Percentiles rank a stretch among this genome's conserved stretches.
These are phyloP conservation scores for Daldinia sp. DNA, from an alignment of 2,329 filamentous ascomycete species.

Conservation along the genomic window DNA sequence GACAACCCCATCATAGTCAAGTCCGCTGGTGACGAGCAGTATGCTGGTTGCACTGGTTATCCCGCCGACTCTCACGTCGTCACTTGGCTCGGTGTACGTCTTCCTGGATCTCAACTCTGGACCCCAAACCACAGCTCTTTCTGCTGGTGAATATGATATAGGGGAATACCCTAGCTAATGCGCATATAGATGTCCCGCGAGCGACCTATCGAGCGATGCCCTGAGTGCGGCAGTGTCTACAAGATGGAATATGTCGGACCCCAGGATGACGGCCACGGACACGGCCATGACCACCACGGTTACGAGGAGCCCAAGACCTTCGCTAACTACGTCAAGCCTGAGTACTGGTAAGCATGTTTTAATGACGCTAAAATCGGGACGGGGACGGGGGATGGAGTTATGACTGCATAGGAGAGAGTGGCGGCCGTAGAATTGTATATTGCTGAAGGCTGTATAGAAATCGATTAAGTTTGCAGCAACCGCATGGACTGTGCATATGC, in stretches of 20 bases:
- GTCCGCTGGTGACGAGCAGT: slow-evolving; percentile 95
- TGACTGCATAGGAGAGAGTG: slow-evolving; percentile 27
- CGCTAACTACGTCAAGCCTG: slow-evolving; percentile 93
- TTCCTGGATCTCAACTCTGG: not conserved
- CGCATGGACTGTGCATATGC: slow-evolving; percentile 12
- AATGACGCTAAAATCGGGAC: slow-evolving; percentile 18
- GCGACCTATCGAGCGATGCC: slow-evolving; percentile 93
- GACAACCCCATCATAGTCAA: slow-evolving; percentile 91
- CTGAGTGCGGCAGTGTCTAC: slow-evolving; percentile 95
- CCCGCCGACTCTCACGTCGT: slow-evolving; percentile 93
- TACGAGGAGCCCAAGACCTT: slow-evolving; percentile 94
- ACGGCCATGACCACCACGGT: slow-evolving; percentile 67
- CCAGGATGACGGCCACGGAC: slow-evolving; percentile 75
- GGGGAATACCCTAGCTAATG: slow-evolving; percentile 22
- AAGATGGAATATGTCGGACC: slow-evolving; percentile 98
- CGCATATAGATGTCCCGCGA: slow-evolving; percentile 79
- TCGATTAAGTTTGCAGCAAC: slow-evolving; percentile 29
- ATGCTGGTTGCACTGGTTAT: slow-evolving; percentile 93
- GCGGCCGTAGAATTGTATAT: slow-evolving; percentile 45
- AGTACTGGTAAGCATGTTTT: slow-evolving; percentile 80
- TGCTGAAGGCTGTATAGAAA: slow-evolving; percentile 46
- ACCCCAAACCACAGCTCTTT: not conserved
- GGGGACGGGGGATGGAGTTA: slow-evolving; percentile 6
- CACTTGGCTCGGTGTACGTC: slow-evolving; percentile 87
- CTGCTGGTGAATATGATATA: slow-evolving; percentile 9